These are phyloP conservation scores for Penicillium sp. DNA, from an alignment of 2,329 filamentous ascomycete genomes.

Conservation along the genomic window DNA sequence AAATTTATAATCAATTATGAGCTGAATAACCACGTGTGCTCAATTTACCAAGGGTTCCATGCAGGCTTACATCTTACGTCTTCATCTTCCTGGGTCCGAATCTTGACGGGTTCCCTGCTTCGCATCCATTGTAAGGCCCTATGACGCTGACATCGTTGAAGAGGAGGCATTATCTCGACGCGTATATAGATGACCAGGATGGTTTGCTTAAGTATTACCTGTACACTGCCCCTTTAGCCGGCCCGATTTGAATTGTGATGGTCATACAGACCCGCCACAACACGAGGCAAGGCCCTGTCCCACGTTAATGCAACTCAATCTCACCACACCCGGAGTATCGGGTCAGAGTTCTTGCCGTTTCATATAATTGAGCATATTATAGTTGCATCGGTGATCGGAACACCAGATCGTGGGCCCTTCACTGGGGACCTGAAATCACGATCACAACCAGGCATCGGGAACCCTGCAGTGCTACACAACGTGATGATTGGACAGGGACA, in stretches of 20 bases:
- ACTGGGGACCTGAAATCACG: not conserved
- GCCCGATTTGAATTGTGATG: not conserved
- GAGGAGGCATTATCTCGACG: not conserved
- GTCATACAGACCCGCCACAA: not conserved
- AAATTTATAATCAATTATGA: not conserved
- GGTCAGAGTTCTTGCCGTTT: not conserved
- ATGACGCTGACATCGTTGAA: not conserved
- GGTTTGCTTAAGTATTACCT: not conserved
- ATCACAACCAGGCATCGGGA: not conserved
- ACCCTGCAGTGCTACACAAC: not conserved
- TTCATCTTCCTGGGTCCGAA: not conserved
- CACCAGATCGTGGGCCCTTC: not conserved
- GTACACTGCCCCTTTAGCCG: not conserved
- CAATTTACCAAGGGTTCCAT: not conserved
- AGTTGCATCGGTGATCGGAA: not conserved
- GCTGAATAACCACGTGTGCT: not conserved
- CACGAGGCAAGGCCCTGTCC: not conserved
- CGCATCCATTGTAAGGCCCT: not conserved
- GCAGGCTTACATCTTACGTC: not conserved
- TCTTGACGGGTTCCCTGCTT: not conserved
- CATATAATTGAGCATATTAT: not conserved
- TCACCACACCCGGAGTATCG: not conserved
- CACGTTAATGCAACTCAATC: not conserved
- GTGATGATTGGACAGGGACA: not conserved
- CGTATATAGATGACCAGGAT: accelerated